phyloP scores from a whole-genome alignment of 176 grass and related monocot species.

The Themeda triandra region DNA sequence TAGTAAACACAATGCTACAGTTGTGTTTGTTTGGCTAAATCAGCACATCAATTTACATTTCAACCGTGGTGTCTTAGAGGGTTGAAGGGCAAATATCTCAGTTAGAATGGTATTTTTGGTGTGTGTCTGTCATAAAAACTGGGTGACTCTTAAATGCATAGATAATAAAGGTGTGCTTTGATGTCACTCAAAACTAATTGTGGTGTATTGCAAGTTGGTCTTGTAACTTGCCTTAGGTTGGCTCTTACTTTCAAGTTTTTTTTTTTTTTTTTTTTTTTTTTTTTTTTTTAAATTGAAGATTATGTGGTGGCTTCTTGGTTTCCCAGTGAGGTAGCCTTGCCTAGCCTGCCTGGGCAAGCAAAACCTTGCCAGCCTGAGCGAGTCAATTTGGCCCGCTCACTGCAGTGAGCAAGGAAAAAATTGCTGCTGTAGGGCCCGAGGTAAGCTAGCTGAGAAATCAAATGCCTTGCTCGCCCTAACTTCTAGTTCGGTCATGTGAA shows the following conservation, averaged over 20 bases:
- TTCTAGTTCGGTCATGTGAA: too few relatives aligned
- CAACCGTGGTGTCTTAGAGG: not conserved
- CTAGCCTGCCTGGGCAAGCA: too few relatives aligned
- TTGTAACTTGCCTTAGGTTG: not conserved
- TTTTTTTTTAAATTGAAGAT: not conserved
- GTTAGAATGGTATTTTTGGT: not conserved
- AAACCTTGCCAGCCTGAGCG: too few relatives aligned
- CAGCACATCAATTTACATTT: not conserved
- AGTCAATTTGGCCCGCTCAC: too few relatives aligned
- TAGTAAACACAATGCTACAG: not conserved
- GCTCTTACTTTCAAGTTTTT: not conserved
- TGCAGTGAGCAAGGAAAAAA: too few relatives aligned
- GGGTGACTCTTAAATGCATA: not conserved
- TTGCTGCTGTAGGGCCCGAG: too few relatives aligned
- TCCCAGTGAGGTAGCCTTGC: too few relatives aligned
- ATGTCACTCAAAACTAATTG: not conserved
- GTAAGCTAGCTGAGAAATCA: too few relatives aligned
- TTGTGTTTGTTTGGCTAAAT: not conserved
- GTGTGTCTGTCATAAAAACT: not conserved
- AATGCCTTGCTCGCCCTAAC: too few relatives aligned
- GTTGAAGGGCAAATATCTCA: not conserved
- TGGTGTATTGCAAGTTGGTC: not conserved
- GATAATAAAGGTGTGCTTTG: not conserved
- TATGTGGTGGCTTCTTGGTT: not conserved
- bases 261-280: too few relatives aligned